Conservation (phyloP, 2,329 filamentous ascomycete species). For the Eutypella sp. region DNA sequence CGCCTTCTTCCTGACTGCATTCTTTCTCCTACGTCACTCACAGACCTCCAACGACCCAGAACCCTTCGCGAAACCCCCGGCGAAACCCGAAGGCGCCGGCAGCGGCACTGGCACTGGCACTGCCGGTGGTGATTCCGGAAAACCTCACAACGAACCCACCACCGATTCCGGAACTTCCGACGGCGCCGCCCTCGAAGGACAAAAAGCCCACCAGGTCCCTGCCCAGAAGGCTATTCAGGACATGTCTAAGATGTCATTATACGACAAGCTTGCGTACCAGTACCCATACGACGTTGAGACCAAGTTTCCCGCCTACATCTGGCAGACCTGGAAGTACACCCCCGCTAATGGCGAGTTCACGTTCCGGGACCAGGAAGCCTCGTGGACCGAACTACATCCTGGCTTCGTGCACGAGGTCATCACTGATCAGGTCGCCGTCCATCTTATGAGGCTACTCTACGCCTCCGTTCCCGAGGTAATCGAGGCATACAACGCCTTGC, state of each 20-base stretch:
- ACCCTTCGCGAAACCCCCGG: slow-evolving; percentile 20
- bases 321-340: slow-evolving; percentile 96
- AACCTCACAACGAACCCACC: slow-evolving; percentile 13
- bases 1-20: slow-evolving; percentile 28
- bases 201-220: slow-evolving; percentile 29
- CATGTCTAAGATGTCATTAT: slow-evolving; percentile 65
- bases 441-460: slow-evolving; percentile 82
- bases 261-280: slow-evolving; percentile 82
- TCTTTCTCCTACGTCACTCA: slow-evolving; percentile 28
- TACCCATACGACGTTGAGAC: slow-evolving; percentile 85
- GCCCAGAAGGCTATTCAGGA: slow-evolving; percentile 64
- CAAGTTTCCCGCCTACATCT: slow-evolving; percentile 96
- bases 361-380: slow-evolving; percentile 80
- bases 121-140: no score
- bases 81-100: slow-evolving; percentile 16
- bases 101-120: no score
- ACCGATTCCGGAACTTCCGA: slow-evolving; percentile 14
- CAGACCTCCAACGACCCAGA: slow-evolving; percentile 22
- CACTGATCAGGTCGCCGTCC: slow-evolving; percentile 79
- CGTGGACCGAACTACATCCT: slow-evolving; percentile 83
- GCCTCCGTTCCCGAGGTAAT: slow-evolving; percentile 74
- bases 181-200: slow-evolving; percentile 2
- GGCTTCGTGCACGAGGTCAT: slow-evolving; percentile 95
- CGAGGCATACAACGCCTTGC: slow-evolving; percentile 69
- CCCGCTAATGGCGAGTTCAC: slow-evolving; percentile 73